Percentiles rank a stretch among this genome's conserved stretches.
phyloP scores from a whole-genome alignment of 768 basidiomycete species.

The Boletellus sp. region DNA sequence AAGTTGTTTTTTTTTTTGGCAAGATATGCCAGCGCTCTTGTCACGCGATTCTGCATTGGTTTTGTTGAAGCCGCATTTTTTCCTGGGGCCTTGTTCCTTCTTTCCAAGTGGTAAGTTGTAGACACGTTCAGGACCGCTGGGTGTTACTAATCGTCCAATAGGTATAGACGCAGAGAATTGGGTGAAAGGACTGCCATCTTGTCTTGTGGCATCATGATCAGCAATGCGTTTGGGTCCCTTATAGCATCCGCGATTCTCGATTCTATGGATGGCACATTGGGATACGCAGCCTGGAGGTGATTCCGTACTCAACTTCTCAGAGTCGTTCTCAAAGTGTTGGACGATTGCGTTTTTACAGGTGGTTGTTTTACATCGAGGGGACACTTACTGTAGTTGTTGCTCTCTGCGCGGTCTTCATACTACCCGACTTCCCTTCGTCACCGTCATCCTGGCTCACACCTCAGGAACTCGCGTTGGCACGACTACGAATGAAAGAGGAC shows the following conservation, averaged over 20 bases:
- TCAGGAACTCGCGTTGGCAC: constrained; percentile 54
- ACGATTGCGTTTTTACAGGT: constrained; percentile 40
- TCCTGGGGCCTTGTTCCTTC: constrained; percentile 52
- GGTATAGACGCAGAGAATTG: constrained; percentile 73
- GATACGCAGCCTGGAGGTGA: constrained; percentile 71
- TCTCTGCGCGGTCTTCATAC: constrained; percentile 53
- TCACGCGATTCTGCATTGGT: constrained; percentile 74
- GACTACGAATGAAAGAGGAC: constrained; percentile 62
- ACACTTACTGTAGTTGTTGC: constrained; percentile 49
- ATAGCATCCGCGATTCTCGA: constrained; percentile 74
- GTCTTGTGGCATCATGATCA: constrained; percentile 69
- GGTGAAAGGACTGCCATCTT: constrained; percentile 66
- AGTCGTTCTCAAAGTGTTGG: background rate
- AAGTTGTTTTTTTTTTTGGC: background rate
- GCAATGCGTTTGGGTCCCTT: constrained; percentile 79
- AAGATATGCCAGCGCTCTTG: constrained; percentile 62
- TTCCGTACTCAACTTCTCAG: constrained; percentile 6
- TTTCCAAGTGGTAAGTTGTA: constrained; percentile 34
- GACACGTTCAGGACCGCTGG: background rate
- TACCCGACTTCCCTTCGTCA: constrained; percentile 74
- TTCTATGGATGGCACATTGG: constrained; percentile 65
- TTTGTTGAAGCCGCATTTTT: constrained; percentile 72
- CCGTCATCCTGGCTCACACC: constrained; percentile 55
- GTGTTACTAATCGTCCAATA: constrained; percentile 43
- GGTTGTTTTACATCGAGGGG: constrained; percentile 73